Conservation (phyloP, 306 rosid genomes). For the Oemleria cerasiformis region DNA sequence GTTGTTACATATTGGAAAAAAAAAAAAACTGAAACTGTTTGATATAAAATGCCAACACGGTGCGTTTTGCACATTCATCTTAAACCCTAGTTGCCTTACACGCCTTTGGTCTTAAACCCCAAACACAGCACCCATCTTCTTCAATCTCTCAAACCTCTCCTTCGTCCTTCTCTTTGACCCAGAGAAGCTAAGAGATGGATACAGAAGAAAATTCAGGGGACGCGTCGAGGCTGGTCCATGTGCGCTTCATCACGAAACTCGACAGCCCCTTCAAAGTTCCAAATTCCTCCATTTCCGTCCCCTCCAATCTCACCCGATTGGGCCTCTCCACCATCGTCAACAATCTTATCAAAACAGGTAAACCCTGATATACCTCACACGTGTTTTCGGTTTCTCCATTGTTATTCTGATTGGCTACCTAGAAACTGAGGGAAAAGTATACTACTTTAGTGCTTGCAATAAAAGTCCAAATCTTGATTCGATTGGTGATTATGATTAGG, state of each 20-base stretch:
- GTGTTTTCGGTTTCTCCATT: background rate
- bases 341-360: conserved; percentile 61
- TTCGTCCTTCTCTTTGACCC: background rate
- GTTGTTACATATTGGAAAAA: background rate
- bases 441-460: background rate
- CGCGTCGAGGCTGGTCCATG: conserved; percentile 51
- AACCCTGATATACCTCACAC: background rate
- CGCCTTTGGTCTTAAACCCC: background rate
- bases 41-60: background rate
- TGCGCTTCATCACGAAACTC: conserved; percentile 75
- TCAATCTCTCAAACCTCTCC: background rate
- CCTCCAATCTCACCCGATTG: conserved; percentile 64
- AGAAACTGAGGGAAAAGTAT: background rate
- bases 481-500: conserved; percentile 25
- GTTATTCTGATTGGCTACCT: conserved; percentile 1
- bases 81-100: conserved; percentile 2
- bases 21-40: no score
- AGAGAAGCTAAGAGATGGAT: conserved; percentile 31
- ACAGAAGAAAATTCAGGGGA: conserved; percentile 44
- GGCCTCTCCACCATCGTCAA: conserved; percentile 81
- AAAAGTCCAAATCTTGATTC: background rate
- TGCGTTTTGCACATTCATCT: background rate
- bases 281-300: conserved; percentile 53
- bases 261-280: conserved; percentile 49
- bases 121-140: background rate